Evolutionary conservation across 2,329 filamentous ascomycete genomes (phyloP), one percentile per base, ranked within the genome.

Genomic region (Fusarium sp.): DNA sequence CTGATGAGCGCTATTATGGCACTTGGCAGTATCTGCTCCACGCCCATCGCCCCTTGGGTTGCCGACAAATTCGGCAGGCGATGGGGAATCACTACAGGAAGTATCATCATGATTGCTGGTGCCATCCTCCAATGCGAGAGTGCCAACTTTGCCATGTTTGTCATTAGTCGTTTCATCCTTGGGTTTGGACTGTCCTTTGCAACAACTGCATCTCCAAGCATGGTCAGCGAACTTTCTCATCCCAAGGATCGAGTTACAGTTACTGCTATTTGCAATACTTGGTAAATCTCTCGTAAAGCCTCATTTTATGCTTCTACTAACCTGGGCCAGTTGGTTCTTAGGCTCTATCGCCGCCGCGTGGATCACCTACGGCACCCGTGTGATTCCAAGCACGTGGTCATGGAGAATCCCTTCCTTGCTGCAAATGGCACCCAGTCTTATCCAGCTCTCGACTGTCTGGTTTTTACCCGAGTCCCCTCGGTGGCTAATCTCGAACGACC

Each of bases 381-480:
- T 75, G 2, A 83, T 84, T 23, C 68, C 75, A 0, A 78, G 68
- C 54, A 76, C 73, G 0, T 79, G 78, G 78, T 75, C 77, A 10
- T 80, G 78, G 78, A 71, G 77, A 23, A 74, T 79, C 5, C 76
- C 78, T 0, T 77, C 74, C 0, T 59, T 77, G 1, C 60, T 76
- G 0, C 75, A 77, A 37, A 71, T 73, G 46, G 56, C 43, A 0
- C 64, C 61, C 2, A 68, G 61, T 3, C 0, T 72, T 0, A 47
- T 71, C 1, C 70, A 72, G 14, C 3, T 68, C 0, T 60, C 48
- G 0, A 61, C 55, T 2, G 52, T 83, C 6, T 87, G 82, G 56
- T 82, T 88, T 66, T 78, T 90, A 1, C 88, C 88, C 0, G 88
- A 90, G 70, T 88, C 85, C 4, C 88, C 88, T 3, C 78, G 88